A percentile compares a stretch with the other conserved stretches of the same genome.
phyloP scores from a whole-genome alignment of 2,329 filamentous ascomycete species.

The Botrytis pseudocinerea region DNA sequence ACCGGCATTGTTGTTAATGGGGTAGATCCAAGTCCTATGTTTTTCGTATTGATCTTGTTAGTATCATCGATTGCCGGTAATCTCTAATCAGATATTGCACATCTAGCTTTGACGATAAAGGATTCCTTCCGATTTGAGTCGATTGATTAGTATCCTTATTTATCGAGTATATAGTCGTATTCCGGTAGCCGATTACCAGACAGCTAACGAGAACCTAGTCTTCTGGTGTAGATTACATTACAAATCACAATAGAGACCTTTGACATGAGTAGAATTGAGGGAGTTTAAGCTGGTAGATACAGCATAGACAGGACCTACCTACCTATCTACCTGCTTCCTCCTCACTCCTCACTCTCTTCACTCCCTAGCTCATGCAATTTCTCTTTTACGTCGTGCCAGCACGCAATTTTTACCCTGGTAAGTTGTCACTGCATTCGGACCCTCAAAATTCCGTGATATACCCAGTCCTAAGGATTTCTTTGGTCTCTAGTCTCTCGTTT shows the following conservation, averaged over 20 bases:
- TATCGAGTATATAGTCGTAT: background rate
- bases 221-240: background rate
- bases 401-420: slow-evolving; percentile 10
- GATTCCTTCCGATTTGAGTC: background rate
- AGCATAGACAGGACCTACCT: background rate
- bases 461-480: background rate
- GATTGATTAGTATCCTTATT: background rate
- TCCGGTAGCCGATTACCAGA: background rate
- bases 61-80: background rate
- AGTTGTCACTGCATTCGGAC: slow-evolving; percentile 5
- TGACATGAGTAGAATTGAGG: background rate
- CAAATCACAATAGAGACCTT: background rate
- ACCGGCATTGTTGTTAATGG: too few relatives aligned
- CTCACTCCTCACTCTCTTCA: background rate
- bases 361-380: background rate
- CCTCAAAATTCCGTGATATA: background rate
- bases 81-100: background rate
- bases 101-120: background rate
- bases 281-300: background rate
- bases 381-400: background rate
- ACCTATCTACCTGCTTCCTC: too few relatives aligned
- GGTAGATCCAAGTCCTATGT: background rate
- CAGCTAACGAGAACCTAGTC: background rate
- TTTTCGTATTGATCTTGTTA: background rate
- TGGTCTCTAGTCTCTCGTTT: background rate